phyloP scores from a whole-genome alignment of 768 basidiomycete species.

The Crassisporium funariophilum region DNA sequence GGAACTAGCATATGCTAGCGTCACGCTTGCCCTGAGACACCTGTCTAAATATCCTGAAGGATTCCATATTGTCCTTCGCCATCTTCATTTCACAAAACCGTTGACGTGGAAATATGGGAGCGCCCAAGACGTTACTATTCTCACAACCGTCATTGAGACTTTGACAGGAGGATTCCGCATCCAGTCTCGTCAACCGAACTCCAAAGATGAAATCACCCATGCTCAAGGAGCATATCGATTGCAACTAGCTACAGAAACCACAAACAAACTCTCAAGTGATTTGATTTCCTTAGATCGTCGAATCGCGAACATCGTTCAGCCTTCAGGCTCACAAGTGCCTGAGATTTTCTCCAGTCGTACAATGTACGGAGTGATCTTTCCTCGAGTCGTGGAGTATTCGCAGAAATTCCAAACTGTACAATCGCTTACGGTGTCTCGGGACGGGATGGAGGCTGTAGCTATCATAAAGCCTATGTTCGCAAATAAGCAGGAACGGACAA shows the following conservation, averaged over 20 bases:
- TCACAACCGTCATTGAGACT: constrained; percentile 42
- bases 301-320: constrained; percentile 31
- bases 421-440: constrained; percentile 49
- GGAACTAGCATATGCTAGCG: constrained; percentile 53
- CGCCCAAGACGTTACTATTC: constrained; percentile 25
- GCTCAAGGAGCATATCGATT: constrained; percentile 49
- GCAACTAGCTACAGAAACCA: constrained; percentile 30
- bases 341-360: constrained; percentile 60
- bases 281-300: constrained; percentile 37
- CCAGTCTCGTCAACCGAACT: constrained; percentile 36
- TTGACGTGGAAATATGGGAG: constrained; percentile 43
- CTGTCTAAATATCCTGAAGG: constrained; percentile 26
- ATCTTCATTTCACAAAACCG: constrained; percentile 53
- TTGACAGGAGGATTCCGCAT: constrained; percentile 48
- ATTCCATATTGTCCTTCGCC: constrained; percentile 40
- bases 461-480: constrained; percentile 43
- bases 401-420: constrained; percentile 59
- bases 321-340: constrained; percentile 21
- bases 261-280: constrained; percentile 38
- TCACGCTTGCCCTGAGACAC: constrained; percentile 37
- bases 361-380: constrained; percentile 67
- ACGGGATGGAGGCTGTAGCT: constrained; percentile 55
- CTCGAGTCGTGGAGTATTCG: constrained; percentile 67
- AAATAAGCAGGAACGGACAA: constrained; percentile 28
- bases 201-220: constrained; percentile 39